A percentile compares a stretch with the other conserved stretches of the same genome.
Evolutionary conservation across 2,329 filamentous ascomycete species (phyloP).

Genomic region (Pseudogymnoascus sp.): DNA sequence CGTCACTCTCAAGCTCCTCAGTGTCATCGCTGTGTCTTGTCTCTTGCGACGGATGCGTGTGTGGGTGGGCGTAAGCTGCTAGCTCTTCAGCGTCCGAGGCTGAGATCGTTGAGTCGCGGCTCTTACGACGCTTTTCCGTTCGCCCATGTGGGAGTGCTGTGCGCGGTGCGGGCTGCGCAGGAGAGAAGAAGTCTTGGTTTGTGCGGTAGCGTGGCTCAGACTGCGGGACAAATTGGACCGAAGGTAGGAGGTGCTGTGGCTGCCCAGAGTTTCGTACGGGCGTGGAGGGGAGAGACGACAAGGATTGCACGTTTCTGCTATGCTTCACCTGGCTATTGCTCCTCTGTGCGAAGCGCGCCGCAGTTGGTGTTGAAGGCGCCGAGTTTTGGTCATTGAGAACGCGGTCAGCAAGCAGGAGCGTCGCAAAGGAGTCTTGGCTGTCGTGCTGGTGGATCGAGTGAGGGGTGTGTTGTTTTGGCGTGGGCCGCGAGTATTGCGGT

Average conservation of each 20-base stretch:
- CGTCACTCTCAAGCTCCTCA: conserved; percentile 52
- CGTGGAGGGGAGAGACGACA: conserved; percentile 77
- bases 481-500: conserved; percentile 37
- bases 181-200: conserved; percentile 13
- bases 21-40: conserved; percentile 35
- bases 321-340: conserved; percentile 51
- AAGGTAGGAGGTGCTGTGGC: conserved; percentile 49
- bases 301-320: conserved; percentile 67
- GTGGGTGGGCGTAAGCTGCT: background rate
- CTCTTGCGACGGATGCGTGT: background rate
- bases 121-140: conserved; percentile 55
- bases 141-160: background rate
- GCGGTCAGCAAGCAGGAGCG: conserved; percentile 64
- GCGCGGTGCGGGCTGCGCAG: conserved; percentile 34
- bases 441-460: conserved; percentile 36
- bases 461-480: conserved; percentile 43
- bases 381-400: conserved; percentile 73
- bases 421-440: conserved; percentile 62
- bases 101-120: conserved; percentile 80
- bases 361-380: conserved; percentile 59
- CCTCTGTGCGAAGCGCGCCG: conserved; percentile 24
- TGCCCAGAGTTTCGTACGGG: conserved; percentile 42
- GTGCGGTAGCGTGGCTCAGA: conserved; percentile 45
- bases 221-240: conserved; percentile 53
- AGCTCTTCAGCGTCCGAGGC: conserved; percentile 39